Conservation (phyloP, 371 early-diverging fungal species). For the Mortierella sp. region DNA sequence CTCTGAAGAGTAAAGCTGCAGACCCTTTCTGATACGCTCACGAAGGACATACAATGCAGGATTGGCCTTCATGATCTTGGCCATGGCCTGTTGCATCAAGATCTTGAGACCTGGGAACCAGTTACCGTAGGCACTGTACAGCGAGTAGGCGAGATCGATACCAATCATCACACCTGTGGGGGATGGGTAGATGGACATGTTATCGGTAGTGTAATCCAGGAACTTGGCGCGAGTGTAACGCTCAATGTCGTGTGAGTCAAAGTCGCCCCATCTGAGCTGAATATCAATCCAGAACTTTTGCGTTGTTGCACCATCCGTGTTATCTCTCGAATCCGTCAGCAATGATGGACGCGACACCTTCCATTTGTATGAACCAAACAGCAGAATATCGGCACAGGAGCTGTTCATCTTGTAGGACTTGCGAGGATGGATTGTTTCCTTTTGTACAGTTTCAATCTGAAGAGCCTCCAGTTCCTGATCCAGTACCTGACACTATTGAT, state of each 20-base stretch:
- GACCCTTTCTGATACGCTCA: conserved; percentile 98
- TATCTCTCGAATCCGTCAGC: conserved; percentile 89
- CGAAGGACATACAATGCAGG: conserved; percentile 97
- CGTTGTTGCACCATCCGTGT: conserved; percentile 96
- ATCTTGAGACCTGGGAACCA: conserved; percentile 99
- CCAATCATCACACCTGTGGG: conserved; percentile 97
- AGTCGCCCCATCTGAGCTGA: conserved; percentile 99
- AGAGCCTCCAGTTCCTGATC: conserved; percentile 98
- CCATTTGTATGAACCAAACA: conserved; percentile 98
- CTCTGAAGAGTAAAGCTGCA: conserved; percentile 98
- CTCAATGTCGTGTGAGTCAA: conserved; percentile 98
- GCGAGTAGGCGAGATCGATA: conserved; percentile 97
- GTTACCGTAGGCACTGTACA: conserved; percentile 92
- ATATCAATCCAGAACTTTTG: conserved; percentile 99
- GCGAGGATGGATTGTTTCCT: conserved; percentile 98
- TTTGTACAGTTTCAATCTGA: conserved; percentile 98
- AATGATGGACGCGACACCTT: conserved; percentile 94
- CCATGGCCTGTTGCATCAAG: conserved; percentile 95
- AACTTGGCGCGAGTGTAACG: conserved; percentile 98
- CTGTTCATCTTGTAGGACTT: conserved; percentile 99
- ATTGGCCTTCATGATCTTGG: conserved; percentile 98
- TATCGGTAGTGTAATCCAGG: conserved; percentile 97
- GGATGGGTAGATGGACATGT: conserved; percentile 98
- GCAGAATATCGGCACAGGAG: conserved; percentile 90
- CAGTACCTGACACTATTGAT: conserved; percentile 87